Conservation (phyloP, 2,329 filamentous ascomycete genomes). For the Cladophialophora bantiana region DNA sequence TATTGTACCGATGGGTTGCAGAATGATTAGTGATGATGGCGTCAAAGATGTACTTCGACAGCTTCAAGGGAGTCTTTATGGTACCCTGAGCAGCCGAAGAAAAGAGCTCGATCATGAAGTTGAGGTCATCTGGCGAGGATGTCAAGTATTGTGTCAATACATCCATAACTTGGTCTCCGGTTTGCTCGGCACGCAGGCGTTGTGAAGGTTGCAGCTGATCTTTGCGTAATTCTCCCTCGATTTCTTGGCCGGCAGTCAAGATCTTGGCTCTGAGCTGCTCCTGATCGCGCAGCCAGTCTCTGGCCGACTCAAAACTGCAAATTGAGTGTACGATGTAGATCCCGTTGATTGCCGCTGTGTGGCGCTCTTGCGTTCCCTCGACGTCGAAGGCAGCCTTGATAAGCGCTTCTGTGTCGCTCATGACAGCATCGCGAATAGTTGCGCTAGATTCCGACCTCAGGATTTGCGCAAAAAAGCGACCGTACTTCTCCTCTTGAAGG, state of each 20-base stretch:
- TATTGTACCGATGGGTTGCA: slow-evolving; percentile 81
- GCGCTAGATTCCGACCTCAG: slow-evolving; percentile 77
- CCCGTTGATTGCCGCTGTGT: slow-evolving; percentile 82
- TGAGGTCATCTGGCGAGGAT: slow-evolving; percentile 75
- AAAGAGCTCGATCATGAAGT: slow-evolving; percentile 83
- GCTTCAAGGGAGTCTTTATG: slow-evolving; percentile 75
- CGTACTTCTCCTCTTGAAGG: slow-evolving; percentile 84
- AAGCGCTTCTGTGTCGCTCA: slow-evolving; percentile 75
- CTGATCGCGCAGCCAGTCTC: slow-evolving; percentile 69
- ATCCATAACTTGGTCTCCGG: slow-evolving; percentile 83
- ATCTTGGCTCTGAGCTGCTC: slow-evolving; percentile 65
- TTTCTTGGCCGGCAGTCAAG: slow-evolving; percentile 72
- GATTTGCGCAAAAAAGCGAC: slow-evolving; percentile 88
- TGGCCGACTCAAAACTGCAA: slow-evolving; percentile 68
- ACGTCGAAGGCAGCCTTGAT: slow-evolving; percentile 69
- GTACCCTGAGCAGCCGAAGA: slow-evolving; percentile 84
- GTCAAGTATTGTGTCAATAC: slow-evolving; percentile 83
- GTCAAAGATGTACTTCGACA: slow-evolving; percentile 84
- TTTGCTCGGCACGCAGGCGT: slow-evolving; percentile 85
- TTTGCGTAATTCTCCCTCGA: slow-evolving; percentile 75
- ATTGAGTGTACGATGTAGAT: slow-evolving; percentile 86
- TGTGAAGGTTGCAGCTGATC: slow-evolving; percentile 75
- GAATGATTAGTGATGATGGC: slow-evolving; percentile 84
- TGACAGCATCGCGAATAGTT: slow-evolving; percentile 75
- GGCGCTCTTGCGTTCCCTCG: slow-evolving; percentile 70